Conservation (phyloP, 23 red algal species). For the Cyanidiococcus yangmingshanensis region DNA sequence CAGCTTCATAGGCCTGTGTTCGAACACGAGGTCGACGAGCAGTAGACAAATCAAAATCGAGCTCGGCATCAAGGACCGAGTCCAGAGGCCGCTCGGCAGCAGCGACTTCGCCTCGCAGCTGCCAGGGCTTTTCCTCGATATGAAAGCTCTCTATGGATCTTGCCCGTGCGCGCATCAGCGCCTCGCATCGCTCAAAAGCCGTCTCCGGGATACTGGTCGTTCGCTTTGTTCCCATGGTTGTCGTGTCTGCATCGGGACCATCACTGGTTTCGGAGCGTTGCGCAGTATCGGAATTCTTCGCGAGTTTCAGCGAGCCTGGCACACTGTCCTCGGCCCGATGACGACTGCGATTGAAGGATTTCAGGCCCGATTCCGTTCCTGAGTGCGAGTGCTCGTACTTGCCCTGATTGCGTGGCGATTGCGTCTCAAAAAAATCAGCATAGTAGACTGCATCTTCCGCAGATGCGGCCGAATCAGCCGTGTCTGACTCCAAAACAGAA, state of each 20-base stretch:
- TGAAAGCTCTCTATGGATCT: slow-evolving; percentile 40
- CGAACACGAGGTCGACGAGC: slow-evolving; percentile 3
- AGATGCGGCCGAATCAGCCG: neutral
- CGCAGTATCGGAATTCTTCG: too few species aligned
- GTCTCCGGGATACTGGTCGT: too few species aligned
- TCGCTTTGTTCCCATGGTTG: too few species aligned
- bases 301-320: too few species aligned
- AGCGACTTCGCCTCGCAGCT: slow-evolving; percentile 71
- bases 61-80: slow-evolving; percentile 54
- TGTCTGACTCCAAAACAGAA: neutral
- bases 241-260: too few species aligned
- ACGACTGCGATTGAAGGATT: too few species aligned
- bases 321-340: too few species aligned
- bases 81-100: slow-evolving; percentile 48
- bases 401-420: neutral
- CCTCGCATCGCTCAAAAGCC: neutral
- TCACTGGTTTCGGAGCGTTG: too few species aligned
- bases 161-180: neutral
- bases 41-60: slow-evolving; percentile 41
- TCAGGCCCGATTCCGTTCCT: too few species aligned
- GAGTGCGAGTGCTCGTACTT: too few species aligned
- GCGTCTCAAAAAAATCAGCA: neutral
- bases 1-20: neutral
- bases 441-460: neutral
- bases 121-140: slow-evolving; percentile 58